Evolutionary conservation across 75 land plant species (phyloP).

Genomic region (Sequoiadendron giganteum): DNA sequence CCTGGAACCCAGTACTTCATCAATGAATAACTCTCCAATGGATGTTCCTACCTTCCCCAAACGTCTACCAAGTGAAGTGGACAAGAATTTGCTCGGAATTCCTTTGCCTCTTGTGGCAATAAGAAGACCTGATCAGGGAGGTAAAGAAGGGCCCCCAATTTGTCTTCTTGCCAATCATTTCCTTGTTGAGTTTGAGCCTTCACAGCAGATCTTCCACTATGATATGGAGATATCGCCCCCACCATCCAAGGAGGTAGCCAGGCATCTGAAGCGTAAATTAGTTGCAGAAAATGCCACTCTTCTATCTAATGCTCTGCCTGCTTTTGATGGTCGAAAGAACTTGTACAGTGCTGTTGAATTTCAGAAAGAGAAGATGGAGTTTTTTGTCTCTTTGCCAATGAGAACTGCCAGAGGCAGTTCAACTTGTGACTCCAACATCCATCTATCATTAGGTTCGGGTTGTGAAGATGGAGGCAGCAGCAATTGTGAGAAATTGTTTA

Average conservation of each 20-base stretch:
- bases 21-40: background rate
- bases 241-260: conserved; percentile 66
- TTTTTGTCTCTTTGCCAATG: conserved; percentile 51
- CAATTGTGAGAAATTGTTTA: conserved; percentile 46
- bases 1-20: conserved; percentile 1
- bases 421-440: conserved; percentile 6
- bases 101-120: conserved; percentile 35
- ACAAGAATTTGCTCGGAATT: background rate
- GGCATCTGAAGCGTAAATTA: conserved; percentile 63
- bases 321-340: conserved; percentile 73
- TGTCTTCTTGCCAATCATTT: conserved; percentile 81
- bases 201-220: conserved; percentile 64
- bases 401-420: conserved; percentile 20
- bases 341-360: conserved; percentile 63
- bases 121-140: conserved; percentile 66
- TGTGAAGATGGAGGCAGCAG: conserved; percentile 11
- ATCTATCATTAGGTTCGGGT: conserved; percentile 6
- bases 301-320: conserved; percentile 54
- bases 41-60: conserved; percentile 5
- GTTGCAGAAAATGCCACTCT: conserved; percentile 37
- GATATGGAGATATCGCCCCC: conserved; percentile 65
- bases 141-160: conserved; percentile 46
- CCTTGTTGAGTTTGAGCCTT: conserved; percentile 51
- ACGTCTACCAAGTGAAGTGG: conserved; percentile 3
- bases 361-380: conserved; percentile 55